phyloP scores from a whole-genome alignment of 345 rosid genomes.

The Noccaea bulbosa region DNA sequence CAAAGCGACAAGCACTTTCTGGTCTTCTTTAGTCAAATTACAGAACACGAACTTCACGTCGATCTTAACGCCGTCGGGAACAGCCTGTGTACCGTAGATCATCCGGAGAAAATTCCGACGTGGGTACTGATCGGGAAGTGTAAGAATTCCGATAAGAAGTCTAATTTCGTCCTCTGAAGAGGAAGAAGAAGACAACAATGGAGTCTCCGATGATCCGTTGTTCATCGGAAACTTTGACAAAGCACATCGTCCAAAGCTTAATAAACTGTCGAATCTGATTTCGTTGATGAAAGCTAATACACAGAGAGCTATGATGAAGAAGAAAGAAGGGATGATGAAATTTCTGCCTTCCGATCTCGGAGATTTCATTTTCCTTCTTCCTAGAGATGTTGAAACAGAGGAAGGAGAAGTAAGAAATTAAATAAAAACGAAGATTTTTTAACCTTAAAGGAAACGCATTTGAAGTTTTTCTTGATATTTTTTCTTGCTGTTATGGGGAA shows the following conservation, averaged over 20 bases:
- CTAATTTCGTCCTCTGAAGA: constrained; percentile 49
- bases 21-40: constrained; percentile 88
- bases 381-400: constrained; percentile 22
- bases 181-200: constrained; percentile 47
- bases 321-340: constrained; percentile 57
- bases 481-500: constrained; percentile 18
- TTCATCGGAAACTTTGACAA: constrained; percentile 28
- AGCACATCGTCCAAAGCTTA: constrained; percentile 59
- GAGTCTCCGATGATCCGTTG: constrained; percentile 18
- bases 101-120: constrained; percentile 75
- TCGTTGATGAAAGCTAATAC: constrained; percentile 63
- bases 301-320: constrained; percentile 68
- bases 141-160: constrained; percentile 74
- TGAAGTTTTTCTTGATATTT: not conserved
- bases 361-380: constrained; percentile 38
- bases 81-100: constrained; percentile 66
- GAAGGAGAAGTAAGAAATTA: constrained; percentile 17
- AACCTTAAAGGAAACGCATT: constrained; percentile 28
- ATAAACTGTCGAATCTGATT: constrained; percentile 52
- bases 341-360: constrained; percentile 39
- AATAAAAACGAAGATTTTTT: constrained; percentile 1
- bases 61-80: constrained; percentile 48
- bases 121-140: constrained; percentile 80
- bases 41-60: constrained; percentile 94
- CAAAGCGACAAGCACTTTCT: constrained; percentile 73